phyloP scores from a whole-genome alignment of 208 protist genomes.

The Acanthamoeba lenticulata region DNA sequence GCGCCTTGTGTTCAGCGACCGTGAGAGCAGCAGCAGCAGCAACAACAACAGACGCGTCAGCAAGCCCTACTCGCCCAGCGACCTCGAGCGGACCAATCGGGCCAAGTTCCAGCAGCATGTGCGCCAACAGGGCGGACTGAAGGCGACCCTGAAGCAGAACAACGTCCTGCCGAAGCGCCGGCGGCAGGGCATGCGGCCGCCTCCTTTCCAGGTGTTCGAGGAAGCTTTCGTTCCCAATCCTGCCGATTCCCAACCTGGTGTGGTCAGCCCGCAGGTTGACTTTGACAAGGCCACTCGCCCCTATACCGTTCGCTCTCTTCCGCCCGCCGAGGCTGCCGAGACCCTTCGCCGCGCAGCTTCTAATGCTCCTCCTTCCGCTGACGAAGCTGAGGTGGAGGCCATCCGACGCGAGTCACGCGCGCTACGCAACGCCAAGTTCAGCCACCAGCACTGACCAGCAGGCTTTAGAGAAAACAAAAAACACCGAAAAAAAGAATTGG shows the following conservation, averaged over 20 bases:
- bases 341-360: neutral
- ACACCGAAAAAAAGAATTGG: no score
- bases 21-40: neutral
- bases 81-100: neutral
- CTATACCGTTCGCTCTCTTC: neutral
- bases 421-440: no score
- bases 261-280: constrained; percentile 4
- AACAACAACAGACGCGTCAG: no score
- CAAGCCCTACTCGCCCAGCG: neutral
- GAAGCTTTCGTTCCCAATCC: neutral
- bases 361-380: no score
- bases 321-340: neutral
- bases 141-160: constrained; percentile 22
- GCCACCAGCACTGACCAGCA: no score
- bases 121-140: neutral
- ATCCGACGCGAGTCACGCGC: no score
- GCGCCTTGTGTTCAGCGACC: neutral
- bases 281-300: constrained; percentile 40
- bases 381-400: no score
- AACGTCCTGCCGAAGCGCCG: constrained; percentile 4
- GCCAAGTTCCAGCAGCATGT: constrained; percentile 44
- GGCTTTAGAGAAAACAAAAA: no score
- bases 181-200: neutral
- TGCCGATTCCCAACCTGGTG: constrained; percentile 6
- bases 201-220: neutral